These are phyloP conservation scores for Penicillium robsamsonii DNA, from an alignment of 495 filamentous ascomycete species.

Conservation along the genomic window DNA sequence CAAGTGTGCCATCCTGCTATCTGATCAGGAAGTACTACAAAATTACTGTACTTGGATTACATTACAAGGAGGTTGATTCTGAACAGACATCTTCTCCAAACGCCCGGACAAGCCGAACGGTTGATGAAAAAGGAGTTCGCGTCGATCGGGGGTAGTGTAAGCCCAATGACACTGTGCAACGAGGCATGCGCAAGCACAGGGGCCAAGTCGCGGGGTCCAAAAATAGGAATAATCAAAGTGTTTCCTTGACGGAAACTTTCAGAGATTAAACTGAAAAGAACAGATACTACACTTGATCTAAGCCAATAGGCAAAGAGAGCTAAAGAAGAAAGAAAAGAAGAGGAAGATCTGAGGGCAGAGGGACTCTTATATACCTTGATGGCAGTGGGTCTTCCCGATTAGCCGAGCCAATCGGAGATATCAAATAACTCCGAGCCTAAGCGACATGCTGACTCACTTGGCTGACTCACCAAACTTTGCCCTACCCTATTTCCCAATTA, in stretches of 20 bases:
- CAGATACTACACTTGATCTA: slow-evolving; percentile 99
- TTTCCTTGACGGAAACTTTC: slow-evolving; percentile 64
- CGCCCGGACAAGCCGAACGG: slow-evolving; percentile 54
- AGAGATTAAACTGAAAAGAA: slow-evolving; percentile 98
- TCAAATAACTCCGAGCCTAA: neutral
- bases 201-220: slow-evolving; percentile 55
- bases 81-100: slow-evolving; percentile 58
- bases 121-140: slow-evolving; percentile 71
- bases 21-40: too few species aligned
- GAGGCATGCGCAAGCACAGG: slow-evolving; percentile 81
- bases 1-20: too few species aligned
- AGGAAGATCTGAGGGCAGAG: slow-evolving; percentile 24
- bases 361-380: slow-evolving; percentile 31
- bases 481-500: slow-evolving; percentile 30
- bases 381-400: slow-evolving; percentile 16
- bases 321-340: slow-evolving; percentile 52
- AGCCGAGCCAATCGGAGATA: slow-evolving; percentile 21
- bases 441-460: neutral
- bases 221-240: slow-evolving; percentile 87
- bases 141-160: slow-evolving; percentile 84
- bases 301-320: slow-evolving; percentile 60
- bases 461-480: slow-evolving; percentile 13
- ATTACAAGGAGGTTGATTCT: too few species aligned
- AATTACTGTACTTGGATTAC: too few species aligned
- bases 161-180: slow-evolving; percentile 78